phyloP scores from a whole-genome alignment of 768 basidiomycete species.

The Mycena crocata region DNA sequence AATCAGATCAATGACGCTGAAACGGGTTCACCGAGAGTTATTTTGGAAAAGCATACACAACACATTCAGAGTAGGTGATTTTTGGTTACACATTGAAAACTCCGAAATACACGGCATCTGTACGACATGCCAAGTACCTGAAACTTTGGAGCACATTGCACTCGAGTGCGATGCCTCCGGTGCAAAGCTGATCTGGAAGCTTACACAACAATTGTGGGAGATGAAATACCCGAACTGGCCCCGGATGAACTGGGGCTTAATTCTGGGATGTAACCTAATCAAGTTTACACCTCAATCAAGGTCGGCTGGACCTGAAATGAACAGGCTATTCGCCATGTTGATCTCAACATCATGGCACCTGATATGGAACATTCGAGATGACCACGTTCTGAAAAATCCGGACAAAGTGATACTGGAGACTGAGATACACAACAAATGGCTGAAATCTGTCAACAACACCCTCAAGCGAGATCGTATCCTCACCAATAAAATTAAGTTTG shows the following conservation, averaged over 20 bases:
- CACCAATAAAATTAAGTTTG: too few species aligned
- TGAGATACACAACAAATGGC: neutral
- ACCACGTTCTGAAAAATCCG: neutral
- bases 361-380: slow-evolving; percentile 10
- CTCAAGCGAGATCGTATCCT: too few species aligned
- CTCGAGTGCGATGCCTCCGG: slow-evolving; percentile 11
- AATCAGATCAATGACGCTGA: neutral
- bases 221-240: slow-evolving; percentile 2
- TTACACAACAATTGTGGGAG: slow-evolving; percentile 3
- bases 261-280: too few species aligned
- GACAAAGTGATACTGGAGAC: neutral
- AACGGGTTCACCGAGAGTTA: neutral
- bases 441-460: slow-evolving; percentile 3
- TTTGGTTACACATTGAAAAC: slow-evolving; percentile 27
- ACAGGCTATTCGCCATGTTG: neutral
- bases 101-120: slow-evolving; percentile 1
- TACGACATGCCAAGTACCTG: neutral
- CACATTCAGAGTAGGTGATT: slow-evolving; percentile 20
- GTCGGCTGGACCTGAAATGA: slow-evolving; percentile 5
- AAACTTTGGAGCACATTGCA: slow-evolving; percentile 34
- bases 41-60: slow-evolving; percentile 30
- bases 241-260: neutral
- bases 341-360: neutral
- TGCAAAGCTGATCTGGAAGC: neutral
- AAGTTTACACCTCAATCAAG: neutral